Percentiles rank a stretch among this genome's conserved stretches.
phyloP scores from a whole-genome alignment of 345 rosid species.

The Mangifera indica region DNA sequence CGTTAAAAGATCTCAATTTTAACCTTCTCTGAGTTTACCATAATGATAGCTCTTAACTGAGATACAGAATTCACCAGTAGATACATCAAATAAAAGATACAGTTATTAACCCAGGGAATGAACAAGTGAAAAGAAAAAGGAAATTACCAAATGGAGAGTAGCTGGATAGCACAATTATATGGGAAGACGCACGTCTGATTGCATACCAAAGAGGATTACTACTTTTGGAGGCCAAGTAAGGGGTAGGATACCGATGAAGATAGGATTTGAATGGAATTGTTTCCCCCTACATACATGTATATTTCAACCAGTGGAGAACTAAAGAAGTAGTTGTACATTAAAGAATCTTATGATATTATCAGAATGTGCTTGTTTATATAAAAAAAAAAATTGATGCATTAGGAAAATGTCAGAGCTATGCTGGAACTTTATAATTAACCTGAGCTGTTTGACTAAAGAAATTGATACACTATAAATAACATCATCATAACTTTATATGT shows the following conservation, averaged over 20 bases:
- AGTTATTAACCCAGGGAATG: not conserved
- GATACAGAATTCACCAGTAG: not conserved
- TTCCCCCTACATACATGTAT: constrained; percentile 53
- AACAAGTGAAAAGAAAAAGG: constrained; percentile 8
- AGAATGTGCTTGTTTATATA: no score
- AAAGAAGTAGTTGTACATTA: not conserved
- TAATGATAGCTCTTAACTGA: not conserved
- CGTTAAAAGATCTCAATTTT: not conserved
- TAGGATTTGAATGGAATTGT: constrained; percentile 74
- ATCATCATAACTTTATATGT: constrained; percentile 1
- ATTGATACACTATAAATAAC: not conserved
- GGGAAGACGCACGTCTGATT: no score
- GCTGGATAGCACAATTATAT: no score
- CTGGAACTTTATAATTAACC: no score
- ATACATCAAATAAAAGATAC: not conserved
- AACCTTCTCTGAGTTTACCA: no score
- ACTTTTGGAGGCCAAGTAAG: no score
- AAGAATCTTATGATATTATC: no score
- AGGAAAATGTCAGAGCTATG: no score
- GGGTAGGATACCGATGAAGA: constrained; percentile 58
- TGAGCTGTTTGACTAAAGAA: no score
- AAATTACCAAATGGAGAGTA: no score
- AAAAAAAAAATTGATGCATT: no score
- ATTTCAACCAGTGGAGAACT: constrained; percentile 13
- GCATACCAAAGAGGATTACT: no score